A percentile compares a stretch with the other conserved stretches of the same genome.
Evolutionary conservation across 2,329 filamentous ascomycete genomes (phyloP).

Genomic region (Fusarium solani-melongenae): DNA sequence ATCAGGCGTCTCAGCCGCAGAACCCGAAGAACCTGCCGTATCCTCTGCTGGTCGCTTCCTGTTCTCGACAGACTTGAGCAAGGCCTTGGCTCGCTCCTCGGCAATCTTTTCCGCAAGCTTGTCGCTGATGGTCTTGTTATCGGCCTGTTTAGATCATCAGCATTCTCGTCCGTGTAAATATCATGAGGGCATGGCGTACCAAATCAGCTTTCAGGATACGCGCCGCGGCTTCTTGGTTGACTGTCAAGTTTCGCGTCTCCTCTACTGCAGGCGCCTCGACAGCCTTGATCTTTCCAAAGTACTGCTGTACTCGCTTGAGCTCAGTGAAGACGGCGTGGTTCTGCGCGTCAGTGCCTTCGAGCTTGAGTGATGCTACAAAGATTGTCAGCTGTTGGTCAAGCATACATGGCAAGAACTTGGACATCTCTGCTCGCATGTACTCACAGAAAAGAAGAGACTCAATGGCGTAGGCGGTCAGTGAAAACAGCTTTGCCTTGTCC

Average conservation of each 20-base stretch:
- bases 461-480: constrained; percentile 87
- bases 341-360: constrained; percentile 84
- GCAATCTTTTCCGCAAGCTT: constrained; percentile 67
- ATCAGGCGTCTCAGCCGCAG: constrained; percentile 27
- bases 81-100: constrained; percentile 64
- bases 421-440: background rate
- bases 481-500: constrained; percentile 93
- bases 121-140: constrained; percentile 63
- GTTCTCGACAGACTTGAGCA: constrained; percentile 59
- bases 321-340: constrained; percentile 87
- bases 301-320: constrained; percentile 86
- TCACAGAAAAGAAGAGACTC: constrained; percentile 90
- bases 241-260: constrained; percentile 62
- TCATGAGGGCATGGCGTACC: constrained; percentile 53
- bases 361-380: constrained; percentile 72
- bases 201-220: constrained; percentile 87
- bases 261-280: constrained; percentile 67
- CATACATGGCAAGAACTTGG: background rate
- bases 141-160: constrained; percentile 50
- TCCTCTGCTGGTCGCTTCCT: constrained; percentile 55
- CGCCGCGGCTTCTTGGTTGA: constrained; percentile 81
- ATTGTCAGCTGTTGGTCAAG: background rate
- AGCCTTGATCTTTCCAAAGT: constrained; percentile 90
- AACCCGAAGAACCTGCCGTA: constrained; percentile 36
- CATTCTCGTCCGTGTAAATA: background rate